phyloP scores from a whole-genome alignment of 176 grass and related monocot genomes.

The Zoysia japonica region DNA sequence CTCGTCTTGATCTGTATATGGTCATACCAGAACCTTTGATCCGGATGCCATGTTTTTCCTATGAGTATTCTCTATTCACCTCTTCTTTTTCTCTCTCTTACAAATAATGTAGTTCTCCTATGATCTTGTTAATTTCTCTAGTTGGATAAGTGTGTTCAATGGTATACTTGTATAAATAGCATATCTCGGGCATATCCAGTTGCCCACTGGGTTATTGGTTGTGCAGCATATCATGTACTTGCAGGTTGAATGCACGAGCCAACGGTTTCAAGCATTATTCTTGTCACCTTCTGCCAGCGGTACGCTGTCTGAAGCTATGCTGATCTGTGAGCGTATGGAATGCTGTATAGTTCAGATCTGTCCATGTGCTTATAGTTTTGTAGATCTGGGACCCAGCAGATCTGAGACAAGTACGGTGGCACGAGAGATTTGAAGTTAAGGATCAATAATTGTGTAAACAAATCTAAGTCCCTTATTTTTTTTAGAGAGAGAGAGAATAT shows the following conservation, averaged over 20 bases:
- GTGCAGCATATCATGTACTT: neutral
- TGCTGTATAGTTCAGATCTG: conserved; percentile 21
- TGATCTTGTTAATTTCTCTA: neutral
- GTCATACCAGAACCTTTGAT: neutral
- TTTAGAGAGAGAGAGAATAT: neutral
- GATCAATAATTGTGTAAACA: neutral
- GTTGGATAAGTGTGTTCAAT: neutral
- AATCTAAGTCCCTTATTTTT: neutral
- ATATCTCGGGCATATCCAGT: neutral
- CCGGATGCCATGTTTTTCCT: neutral
- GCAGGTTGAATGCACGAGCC: neutral
- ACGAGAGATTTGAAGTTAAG: neutral
- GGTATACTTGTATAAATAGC: neutral
- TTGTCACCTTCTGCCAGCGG: neutral
- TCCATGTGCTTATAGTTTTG: conserved; percentile 42
- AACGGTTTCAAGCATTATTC: neutral
- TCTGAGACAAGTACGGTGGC: neutral
- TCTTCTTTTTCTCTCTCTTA: neutral
- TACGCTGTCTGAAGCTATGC: neutral
- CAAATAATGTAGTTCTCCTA: neutral
- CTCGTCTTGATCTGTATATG: neutral
- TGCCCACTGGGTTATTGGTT: neutral
- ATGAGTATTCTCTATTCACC: neutral
- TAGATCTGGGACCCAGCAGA: conserved; percentile 24
- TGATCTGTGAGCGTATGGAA: neutral